Evolutionary conservation across 2,329 filamentous ascomycete genomes (phyloP).

Genomic region (Fusarium nisikadoi): DNA sequence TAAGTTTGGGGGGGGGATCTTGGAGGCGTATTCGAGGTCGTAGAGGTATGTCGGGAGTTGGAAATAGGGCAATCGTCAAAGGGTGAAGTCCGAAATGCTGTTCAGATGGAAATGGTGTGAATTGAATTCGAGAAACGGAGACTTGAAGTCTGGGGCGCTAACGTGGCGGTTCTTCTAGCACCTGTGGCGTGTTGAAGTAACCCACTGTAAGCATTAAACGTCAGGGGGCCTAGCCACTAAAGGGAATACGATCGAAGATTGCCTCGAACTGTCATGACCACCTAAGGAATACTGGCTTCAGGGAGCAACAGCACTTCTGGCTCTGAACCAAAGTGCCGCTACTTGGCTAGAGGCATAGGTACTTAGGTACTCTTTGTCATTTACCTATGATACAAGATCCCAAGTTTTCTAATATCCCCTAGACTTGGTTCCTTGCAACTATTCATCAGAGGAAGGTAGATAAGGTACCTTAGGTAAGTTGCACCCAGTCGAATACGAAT

Average conservation of each 20-base stretch:
- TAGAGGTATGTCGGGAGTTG: conserved; percentile 1
- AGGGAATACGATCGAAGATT: neutral
- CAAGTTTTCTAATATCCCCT: neutral
- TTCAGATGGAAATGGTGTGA: conserved; percentile 17
- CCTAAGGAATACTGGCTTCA: neutral
- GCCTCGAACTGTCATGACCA: conserved; percentile 3
- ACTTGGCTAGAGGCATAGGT: neutral
- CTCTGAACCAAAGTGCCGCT: neutral
- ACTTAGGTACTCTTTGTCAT: neutral
- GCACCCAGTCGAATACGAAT: neutral
- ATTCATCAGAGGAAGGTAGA: neutral
- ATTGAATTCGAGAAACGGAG: conserved; percentile 33
- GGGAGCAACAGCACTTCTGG: neutral
- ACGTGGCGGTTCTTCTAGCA: conserved; percentile 40
- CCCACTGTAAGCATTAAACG: conserved; percentile 25
- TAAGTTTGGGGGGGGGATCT: neutral
- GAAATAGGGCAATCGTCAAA: conserved; percentile 2
- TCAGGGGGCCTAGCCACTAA: conserved; percentile 1
- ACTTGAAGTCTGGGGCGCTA: conserved; percentile 30
- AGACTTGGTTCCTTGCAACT: neutral
- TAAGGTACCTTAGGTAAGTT: too few relatives aligned
- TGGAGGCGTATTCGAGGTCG: neutral
- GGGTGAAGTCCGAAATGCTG: conserved; percentile 26
- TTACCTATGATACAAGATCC: neutral
- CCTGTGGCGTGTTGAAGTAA: conserved; percentile 35